Percentiles rank a stretch among this genome's conserved stretches.
Conservation (phyloP, 169 alveolate genomes). For the Plasmodium yoelii region DNA sequence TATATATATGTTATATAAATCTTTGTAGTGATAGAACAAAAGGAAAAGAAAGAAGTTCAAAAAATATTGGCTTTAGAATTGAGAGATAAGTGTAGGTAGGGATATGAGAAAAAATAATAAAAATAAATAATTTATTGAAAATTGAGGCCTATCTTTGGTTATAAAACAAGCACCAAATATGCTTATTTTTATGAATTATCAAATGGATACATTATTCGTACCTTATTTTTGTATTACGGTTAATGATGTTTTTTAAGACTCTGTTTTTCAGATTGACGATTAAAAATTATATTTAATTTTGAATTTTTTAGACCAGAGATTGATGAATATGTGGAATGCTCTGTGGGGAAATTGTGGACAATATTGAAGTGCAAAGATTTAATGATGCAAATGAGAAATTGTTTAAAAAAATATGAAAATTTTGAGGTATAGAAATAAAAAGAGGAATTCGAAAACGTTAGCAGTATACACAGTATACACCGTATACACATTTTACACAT, state of each 20-base stretch:
- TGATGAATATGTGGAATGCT: constrained; percentile 74
- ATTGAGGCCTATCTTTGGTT: background rate
- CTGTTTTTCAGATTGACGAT: background rate
- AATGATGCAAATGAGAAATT: constrained; percentile 62
- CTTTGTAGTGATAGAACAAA: constrained; percentile 54
- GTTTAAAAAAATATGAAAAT: constrained; percentile 70
- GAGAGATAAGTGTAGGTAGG: constrained; percentile 73
- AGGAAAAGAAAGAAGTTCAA: constrained; percentile 73
- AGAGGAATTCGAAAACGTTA: background rate
- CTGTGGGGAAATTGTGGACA: constrained; percentile 75
- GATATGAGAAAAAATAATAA: background rate
- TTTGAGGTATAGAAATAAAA: constrained; percentile 38
- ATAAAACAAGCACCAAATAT: too few relatives aligned
- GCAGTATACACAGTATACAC: background rate
- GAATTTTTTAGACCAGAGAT: constrained; percentile 41
- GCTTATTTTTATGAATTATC: too few relatives aligned
- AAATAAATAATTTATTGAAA: background rate
- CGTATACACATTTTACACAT: background rate
- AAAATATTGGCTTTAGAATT: constrained; percentile 69
- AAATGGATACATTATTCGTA: too few relatives aligned
- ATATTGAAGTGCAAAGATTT: constrained; percentile 69
- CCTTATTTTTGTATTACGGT: too few relatives aligned
- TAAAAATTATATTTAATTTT: too few relatives aligned
- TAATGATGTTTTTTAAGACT: background rate
- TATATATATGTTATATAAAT: too few relatives aligned